Percentiles rank a stretch among this genome's conserved stretches.
Conservation (phyloP, 2,329 filamentous ascomycete species). For the Plenodomus biglobosus region DNA sequence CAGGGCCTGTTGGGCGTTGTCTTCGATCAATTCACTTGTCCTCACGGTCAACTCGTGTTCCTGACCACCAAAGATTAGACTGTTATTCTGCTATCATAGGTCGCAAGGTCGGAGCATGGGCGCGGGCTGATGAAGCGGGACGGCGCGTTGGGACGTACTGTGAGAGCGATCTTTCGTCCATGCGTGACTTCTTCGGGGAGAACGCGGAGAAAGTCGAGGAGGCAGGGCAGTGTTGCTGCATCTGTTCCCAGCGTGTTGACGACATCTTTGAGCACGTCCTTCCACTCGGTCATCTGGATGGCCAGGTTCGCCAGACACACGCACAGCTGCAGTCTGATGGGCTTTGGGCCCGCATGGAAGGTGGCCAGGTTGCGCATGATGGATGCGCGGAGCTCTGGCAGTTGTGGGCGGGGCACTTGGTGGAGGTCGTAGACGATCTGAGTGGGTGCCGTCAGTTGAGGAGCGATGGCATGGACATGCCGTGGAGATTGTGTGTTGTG, state of each 20-base stretch:
- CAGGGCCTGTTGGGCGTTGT: slow-evolving; percentile 87
- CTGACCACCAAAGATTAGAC: slow-evolving; percentile 56
- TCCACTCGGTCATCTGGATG: slow-evolving; percentile 95
- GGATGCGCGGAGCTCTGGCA: slow-evolving; percentile 78
- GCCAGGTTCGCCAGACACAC: slow-evolving; percentile 93
- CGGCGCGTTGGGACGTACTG: slow-evolving; percentile 75
- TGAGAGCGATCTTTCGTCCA: slow-evolving; percentile 98
- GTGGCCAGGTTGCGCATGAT: slow-evolving; percentile 78
- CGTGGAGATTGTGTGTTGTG: no score
- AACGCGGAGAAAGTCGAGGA: slow-evolving; percentile 94
- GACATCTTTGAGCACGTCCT: slow-evolving; percentile 83
- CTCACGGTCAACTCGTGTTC: slow-evolving; percentile 90
- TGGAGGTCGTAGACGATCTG: slow-evolving; percentile 96
- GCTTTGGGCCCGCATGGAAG: slow-evolving; percentile 79
- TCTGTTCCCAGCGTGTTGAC: slow-evolving; percentile 76
- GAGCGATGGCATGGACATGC: no score
- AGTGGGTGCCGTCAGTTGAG: slow-evolving; percentile 25
- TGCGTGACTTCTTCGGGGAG: slow-evolving; percentile 98
- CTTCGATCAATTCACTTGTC: slow-evolving; percentile 84
- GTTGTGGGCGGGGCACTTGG: slow-evolving; percentile 76
- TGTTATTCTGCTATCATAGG: slow-evolving; percentile 42
- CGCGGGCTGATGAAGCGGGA: slow-evolving; percentile 42
- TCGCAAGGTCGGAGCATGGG: slow-evolving; percentile 40
- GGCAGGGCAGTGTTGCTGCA: slow-evolving; percentile 77
- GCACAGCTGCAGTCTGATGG: slow-evolving; percentile 80